Evolutionary conservation across 2,329 filamentous ascomycete species (phyloP).

Genomic region (Cercospora sesami): DNA sequence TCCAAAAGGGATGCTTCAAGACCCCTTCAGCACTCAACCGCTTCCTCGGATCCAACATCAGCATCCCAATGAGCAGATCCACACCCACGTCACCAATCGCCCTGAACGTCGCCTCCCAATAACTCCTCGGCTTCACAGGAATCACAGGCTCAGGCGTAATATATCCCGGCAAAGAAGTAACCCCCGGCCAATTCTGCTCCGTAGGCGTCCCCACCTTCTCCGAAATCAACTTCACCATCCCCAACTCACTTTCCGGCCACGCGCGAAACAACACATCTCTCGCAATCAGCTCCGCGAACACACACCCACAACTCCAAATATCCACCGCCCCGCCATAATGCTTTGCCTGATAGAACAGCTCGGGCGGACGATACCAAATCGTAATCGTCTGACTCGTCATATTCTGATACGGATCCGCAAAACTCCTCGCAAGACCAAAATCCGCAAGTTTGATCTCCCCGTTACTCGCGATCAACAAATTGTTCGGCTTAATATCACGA

Average conservation of each 20-base stretch:
- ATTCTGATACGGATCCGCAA: conserved; percentile 76
- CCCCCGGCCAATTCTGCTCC: conserved; percentile 94
- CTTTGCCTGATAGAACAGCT: conserved; percentile 84
- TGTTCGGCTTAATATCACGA: conserved; percentile 98
- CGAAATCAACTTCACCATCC: conserved; percentile 82
- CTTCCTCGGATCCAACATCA: conserved; percentile 82
- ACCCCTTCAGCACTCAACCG: conserved; percentile 75
- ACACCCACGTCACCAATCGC: conserved; percentile 79
- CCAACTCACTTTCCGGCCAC: conserved; percentile 78
- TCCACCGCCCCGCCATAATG: conserved; percentile 92
- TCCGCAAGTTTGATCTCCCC: conserved; percentile 94
- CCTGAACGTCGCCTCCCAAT: conserved; percentile 75
- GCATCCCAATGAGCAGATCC: conserved; percentile 81
- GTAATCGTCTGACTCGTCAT: conserved; percentile 98
- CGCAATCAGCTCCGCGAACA: conserved; percentile 87
- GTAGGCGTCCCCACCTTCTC: conserved; percentile 85
- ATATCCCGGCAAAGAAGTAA: conserved; percentile 76
- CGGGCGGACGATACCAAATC: conserved; percentile 92
- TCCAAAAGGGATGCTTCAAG: conserved; percentile 84
- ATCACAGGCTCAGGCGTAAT: conserved; percentile 65
- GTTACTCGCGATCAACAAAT: conserved; percentile 88
- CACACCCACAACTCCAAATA: conserved; percentile 88
- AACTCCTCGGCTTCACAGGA: conserved; percentile 63
- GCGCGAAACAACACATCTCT: conserved; percentile 71
- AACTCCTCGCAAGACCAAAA: conserved; percentile 89